A percentile compares a stretch with the other conserved stretches of the same genome.
Conservation (phyloP, 2,329 filamentous ascomycete species). For the Ceratocystis destructans region DNA sequence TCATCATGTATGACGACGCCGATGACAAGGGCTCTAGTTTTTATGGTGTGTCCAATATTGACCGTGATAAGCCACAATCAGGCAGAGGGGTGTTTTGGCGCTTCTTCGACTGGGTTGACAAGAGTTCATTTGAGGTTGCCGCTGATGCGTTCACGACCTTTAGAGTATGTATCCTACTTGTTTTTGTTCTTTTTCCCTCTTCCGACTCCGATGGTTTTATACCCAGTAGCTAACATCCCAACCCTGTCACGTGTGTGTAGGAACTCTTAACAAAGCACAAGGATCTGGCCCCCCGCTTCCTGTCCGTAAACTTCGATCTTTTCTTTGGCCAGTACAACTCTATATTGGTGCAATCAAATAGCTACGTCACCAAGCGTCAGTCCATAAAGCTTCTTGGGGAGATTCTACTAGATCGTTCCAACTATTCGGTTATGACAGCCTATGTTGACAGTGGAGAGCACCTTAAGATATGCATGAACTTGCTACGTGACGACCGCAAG, state of each 20-base stretch:
- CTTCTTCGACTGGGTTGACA: constrained; percentile 96
- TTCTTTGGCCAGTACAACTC: constrained; percentile 90
- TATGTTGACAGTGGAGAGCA: constrained; percentile 94
- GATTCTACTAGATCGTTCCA: constrained; percentile 83
- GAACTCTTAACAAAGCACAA: constrained; percentile 94
- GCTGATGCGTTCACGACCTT: constrained; percentile 98
- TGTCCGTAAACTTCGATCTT: constrained; percentile 77
- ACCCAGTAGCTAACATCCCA: constrained; percentile 4
- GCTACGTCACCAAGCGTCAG: constrained; percentile 95
- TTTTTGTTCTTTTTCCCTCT: background rate
- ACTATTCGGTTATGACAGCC: constrained; percentile 95
- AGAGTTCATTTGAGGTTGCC: constrained; percentile 88
- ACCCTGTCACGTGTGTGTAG: constrained; percentile 37
- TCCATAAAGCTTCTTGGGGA: constrained; percentile 96
- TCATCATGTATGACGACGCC: constrained; percentile 87
- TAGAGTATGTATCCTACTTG: constrained; percentile 44
- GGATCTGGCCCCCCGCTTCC: constrained; percentile 71
- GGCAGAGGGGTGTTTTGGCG: constrained; percentile 87
- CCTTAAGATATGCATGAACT: constrained; percentile 95
- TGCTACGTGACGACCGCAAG: constrained; percentile 85
- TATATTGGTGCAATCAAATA: constrained; percentile 76
- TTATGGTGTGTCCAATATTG: constrained; percentile 65
- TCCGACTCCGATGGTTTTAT: too few relatives aligned
- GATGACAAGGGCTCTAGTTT: constrained; percentile 53
- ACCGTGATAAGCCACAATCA: constrained; percentile 58